A percentile compares a stretch with the other conserved stretches of the same genome.
Conservation (phyloP, 306 rosid species). For the Comarum palustre region DNA sequence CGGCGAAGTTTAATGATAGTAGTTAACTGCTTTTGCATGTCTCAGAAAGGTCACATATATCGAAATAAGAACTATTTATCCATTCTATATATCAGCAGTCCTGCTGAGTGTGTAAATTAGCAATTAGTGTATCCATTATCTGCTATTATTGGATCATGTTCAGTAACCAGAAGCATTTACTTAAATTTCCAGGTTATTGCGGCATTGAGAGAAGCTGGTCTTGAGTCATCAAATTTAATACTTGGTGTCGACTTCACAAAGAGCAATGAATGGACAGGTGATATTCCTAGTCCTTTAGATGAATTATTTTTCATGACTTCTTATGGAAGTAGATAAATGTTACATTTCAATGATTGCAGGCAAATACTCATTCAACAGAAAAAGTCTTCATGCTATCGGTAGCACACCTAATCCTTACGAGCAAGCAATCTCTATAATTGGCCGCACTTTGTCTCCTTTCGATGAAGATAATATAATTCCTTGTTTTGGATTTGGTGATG, state of each 20-base stretch:
- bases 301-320: neutral
- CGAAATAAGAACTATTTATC: neutral
- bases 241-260: conserved; percentile 93
- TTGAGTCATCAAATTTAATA: conserved; percentile 90
- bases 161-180: conserved; percentile 9
- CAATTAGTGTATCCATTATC: neutral
- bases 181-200: conserved; percentile 64
- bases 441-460: conserved; percentile 75
- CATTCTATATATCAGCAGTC: neutral
- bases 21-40: neutral
- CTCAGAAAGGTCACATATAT: neutral
- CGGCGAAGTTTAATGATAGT: too few relatives aligned
- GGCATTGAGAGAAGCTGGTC: conserved; percentile 86
- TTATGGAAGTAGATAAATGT: conserved; percentile 11
- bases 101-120: neutral
- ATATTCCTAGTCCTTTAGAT: conserved; percentile 13
- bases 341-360: conserved; percentile 52
- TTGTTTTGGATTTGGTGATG: conserved; percentile 93
- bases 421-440: conserved; percentile 89
- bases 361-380: conserved; percentile 63
- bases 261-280: conserved; percentile 99
- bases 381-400: conserved; percentile 72
- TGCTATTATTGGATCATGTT: neutral
- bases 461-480: conserved; percentile 97
- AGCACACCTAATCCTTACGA: conserved; percentile 85